phyloP scores from a whole-genome alignment of 2,329 filamentous ascomycete genomes.

The Neopestalotiopsis clavispora region DNA sequence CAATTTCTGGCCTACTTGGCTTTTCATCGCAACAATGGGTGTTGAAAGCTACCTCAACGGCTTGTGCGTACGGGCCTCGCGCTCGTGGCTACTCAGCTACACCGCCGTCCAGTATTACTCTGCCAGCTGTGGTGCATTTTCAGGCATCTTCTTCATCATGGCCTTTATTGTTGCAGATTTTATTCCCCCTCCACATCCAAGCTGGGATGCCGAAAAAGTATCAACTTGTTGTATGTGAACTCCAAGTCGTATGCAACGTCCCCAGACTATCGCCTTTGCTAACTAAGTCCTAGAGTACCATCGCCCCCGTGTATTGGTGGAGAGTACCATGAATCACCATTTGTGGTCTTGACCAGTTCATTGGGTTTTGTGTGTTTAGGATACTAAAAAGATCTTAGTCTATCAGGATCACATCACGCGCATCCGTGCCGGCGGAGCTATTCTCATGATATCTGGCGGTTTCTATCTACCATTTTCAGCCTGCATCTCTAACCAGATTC shows the following conservation, averaged over 20 bases:
- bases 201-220: conserved; percentile 12
- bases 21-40: neutral
- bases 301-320: neutral
- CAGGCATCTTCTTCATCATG: conserved; percentile 11
- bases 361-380: neutral
- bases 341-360: neutral
- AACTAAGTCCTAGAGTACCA: conserved; percentile 2
- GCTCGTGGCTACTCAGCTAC: conserved; percentile 11
- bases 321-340: neutral
- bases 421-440: conserved; percentile 12
- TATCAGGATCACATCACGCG: conserved; percentile 12
- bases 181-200: conserved; percentile 5
- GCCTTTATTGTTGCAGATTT: conserved; percentile 10
- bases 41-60: conserved; percentile 7
- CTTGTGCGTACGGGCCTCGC: neutral
- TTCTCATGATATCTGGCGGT: conserved; percentile 10
- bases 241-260: neutral
- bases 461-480: conserved; percentile 15
- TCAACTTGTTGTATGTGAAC: conserved; percentile 8
- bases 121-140: conserved; percentile 7
- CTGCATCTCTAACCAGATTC: conserved; percentile 11
- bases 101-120: conserved; percentile 11
- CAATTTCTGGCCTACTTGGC: neutral
- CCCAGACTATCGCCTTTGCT: neutral
- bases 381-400: neutral